Evolutionary conservation across 768 basidiomycete genomes (phyloP).

Genomic region (Exidia glandulosa): DNA sequence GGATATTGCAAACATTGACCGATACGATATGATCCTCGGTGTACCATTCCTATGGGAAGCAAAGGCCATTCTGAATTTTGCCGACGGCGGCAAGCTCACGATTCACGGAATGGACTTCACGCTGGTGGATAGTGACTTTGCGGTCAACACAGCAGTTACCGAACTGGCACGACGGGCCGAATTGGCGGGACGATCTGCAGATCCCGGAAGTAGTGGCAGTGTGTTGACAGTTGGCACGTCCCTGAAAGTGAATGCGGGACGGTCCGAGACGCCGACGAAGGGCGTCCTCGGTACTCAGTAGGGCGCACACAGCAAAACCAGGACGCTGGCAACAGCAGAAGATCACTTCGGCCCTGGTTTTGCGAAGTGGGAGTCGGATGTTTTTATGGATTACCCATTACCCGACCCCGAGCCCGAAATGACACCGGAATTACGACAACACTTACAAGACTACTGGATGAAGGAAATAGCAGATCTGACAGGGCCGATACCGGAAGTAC

Average conservation of each 20-base stretch:
- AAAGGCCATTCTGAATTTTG: background rate
- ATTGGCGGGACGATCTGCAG: too few relatives aligned
- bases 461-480: background rate
- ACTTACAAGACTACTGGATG: background rate
- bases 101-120: background rate
- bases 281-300: too few relatives aligned
- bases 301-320: background rate
- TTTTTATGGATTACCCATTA: slow-evolving; percentile 1
- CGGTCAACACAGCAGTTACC: background rate
- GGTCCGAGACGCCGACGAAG: background rate
- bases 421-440: background rate
- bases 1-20: background rate
- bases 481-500: slow-evolving; percentile 8
- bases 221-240: too few relatives aligned
- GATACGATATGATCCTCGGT: background rate
- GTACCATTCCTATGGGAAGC: background rate
- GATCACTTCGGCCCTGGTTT: slow-evolving; percentile 4
- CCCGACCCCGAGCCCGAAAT: slow-evolving; percentile 5
- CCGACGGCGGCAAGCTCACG: background rate
- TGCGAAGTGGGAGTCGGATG: slow-evolving; percentile 4
- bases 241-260: background rate
- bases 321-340: background rate
- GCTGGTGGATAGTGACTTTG: background rate
- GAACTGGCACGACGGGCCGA: too few relatives aligned
- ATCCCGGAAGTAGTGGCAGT: too few relatives aligned